Percentiles rank a stretch among this genome's conserved stretches.
Evolutionary conservation across 441 rosid species (phyloP).

Genomic region (Adansonia rubrostipa): DNA sequence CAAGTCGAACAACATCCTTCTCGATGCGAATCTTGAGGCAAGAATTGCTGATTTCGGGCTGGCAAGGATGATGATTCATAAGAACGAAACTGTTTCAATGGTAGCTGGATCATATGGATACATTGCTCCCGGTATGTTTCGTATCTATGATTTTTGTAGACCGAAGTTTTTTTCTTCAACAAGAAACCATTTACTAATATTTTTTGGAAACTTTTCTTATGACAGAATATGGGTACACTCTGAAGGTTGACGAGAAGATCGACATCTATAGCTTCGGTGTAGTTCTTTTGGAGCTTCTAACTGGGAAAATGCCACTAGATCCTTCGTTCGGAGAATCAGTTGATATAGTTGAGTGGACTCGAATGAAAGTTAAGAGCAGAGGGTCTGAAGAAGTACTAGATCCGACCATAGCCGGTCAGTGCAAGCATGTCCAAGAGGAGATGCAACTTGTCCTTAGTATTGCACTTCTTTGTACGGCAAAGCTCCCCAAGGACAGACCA

Average conservation of each 20-base stretch:
- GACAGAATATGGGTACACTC: constrained; percentile 88
- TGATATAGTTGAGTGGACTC: constrained; percentile 77
- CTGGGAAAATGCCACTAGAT: constrained; percentile 87
- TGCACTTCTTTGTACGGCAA: constrained; percentile 80
- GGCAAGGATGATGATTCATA: constrained; percentile 75
- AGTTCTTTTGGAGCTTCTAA: constrained; percentile 77
- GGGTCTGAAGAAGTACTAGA: constrained; percentile 67
- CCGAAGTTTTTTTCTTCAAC: background rate
- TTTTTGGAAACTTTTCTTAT: background rate
- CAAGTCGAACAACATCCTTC: constrained; percentile 77
- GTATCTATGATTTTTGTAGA: background rate
- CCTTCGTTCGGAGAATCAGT: constrained; percentile 74
- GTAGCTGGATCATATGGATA: constrained; percentile 88
- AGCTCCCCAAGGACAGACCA: constrained; percentile 86
- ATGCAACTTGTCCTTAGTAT: constrained; percentile 79
- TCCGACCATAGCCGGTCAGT: constrained; percentile 67
- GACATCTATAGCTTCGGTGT: constrained; percentile 88
- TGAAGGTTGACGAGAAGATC: constrained; percentile 92
- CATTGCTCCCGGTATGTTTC: constrained; percentile 64
- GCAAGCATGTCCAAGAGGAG: constrained; percentile 86
- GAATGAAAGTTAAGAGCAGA: constrained; percentile 56
- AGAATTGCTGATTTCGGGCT: constrained; percentile 83
- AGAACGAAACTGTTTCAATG: constrained; percentile 78
- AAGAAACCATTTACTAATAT: background rate
- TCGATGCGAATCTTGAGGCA: constrained; percentile 66